Evolutionary conservation across 345 rosid genomes (phyloP), one percentile per base, ranked within the genome.

Genomic region (Hypericum androsaemum): DNA sequence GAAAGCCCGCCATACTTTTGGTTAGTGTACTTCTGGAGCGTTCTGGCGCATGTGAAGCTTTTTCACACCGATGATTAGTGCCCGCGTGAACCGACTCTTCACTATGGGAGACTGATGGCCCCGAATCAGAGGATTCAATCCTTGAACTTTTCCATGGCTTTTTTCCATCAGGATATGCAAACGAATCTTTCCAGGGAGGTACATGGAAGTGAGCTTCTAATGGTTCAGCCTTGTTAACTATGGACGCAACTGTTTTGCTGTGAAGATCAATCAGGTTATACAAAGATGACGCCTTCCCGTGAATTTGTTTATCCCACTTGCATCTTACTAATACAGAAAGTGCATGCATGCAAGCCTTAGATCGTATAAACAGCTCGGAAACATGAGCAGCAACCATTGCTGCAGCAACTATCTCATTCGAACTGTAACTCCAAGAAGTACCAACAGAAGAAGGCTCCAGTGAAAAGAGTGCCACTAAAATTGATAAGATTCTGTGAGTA

Each of bases 371-470:
- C 45, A 90, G 69, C 68, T 87, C 98, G 32, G 98, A 87, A 62
- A 90, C 73, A 64, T 90, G 98, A 57, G 98, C 98, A 2, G 98
- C 98, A 68, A 90, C 98, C 98, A 90, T 90, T 60, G 98, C 96
- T n/a, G 98, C 98, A 41, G 98, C 98, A 58, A 90, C 95, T 54
- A 90, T 90, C 73, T 90, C 98, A 53, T 80, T 80, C 14, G 98
- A 90, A 64, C 96, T 87, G 66, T 82, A 87, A 65, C 95, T 69
- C 96, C 98, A 90, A 46, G 92, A 80, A 12, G 95, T 84, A 53
- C 98, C 96, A 49, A 90, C 74, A 53, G 96, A 79, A 15, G 98
- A 90, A 15, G 95, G 98, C 76, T 90, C 82, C 64, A 90, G 54
- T 37, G 92, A 90, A 71, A 90, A 90, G 40, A 87, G 85, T 57